Conservation (phyloP, 345 rosid genomes). For the Corchorus capsularis region DNA sequence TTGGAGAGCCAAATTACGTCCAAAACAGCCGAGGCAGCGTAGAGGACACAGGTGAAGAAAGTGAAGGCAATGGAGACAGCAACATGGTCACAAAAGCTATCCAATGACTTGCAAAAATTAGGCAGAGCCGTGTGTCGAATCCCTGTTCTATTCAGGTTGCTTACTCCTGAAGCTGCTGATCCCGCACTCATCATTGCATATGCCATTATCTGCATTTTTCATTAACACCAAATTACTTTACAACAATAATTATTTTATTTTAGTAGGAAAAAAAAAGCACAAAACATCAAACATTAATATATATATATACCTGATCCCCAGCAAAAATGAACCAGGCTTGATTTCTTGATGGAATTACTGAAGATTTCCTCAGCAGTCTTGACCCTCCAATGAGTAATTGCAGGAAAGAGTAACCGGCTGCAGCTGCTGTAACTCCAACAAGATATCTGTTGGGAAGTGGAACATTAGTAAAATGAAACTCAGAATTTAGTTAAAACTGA, state of each 20-base stretch:
- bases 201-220: conserved; percentile 52
- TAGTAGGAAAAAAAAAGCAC: neutral
- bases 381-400: conserved; percentile 53
- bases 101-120: conserved; percentile 76
- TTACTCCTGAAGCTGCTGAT: conserved; percentile 77
- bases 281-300: no score
- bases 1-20: conserved; percentile 61
- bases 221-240: neutral
- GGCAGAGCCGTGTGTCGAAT: conserved; percentile 73
- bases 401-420: conserved; percentile 56
- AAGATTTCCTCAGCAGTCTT: conserved; percentile 52
- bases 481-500: neutral
- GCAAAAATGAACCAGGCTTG: conserved; percentile 85
- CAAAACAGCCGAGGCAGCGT: conserved; percentile 59
- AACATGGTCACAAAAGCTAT: conserved; percentile 71
- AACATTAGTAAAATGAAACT: conserved; percentile 12
- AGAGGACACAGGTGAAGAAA: conserved; percentile 56
- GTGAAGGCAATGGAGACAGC: conserved; percentile 68
- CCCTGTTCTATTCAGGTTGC: conserved; percentile 81
- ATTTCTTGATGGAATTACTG: conserved; percentile 53
- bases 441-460: conserved; percentile 69
- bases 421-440: conserved; percentile 63
- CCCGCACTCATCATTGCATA: conserved; percentile 73
- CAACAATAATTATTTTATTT: no score
- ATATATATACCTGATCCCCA: conserved; percentile 92